Evolutionary conservation across 179 eudicot species (phyloP), one percentile per base, ranked within the genome.

Genomic region (Silene noctiflora): DNA sequence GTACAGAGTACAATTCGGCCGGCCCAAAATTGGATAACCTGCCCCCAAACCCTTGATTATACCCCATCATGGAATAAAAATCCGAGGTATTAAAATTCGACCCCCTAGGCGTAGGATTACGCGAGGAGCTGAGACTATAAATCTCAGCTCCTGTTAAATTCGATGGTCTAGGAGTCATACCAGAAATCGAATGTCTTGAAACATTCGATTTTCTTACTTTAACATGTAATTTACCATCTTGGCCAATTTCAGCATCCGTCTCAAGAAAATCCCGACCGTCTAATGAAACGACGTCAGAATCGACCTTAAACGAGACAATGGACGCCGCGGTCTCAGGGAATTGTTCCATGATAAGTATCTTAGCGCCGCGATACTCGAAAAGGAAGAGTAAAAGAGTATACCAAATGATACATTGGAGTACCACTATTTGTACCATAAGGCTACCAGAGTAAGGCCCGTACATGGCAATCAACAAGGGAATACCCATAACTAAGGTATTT

Each of bases 91-190:
- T 94, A 42, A 94, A 94, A 81, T 92, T 94, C 0, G 97, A 92
- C 0, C 92, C 92, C 9, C 98, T 78, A 0, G 98, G 98, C 0
- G 98, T 94, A 2, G 91, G 98, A 55, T 91, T 91, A 58, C 97
- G 69, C 0, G 97, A 93, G 2, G 98, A 94, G 74, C 94, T 90
- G 33, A 94, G 27, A 29, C 97, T 92, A 76, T 94, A 94, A 56
- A 94, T 94, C 84, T 94, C 98, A 0, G 96, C 98, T 21, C 98
- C 98, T 1, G 98, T 89, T 13, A 94, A 78, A 59, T 94, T 91
- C 1, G 93, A 89, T 11, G 96, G 93, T 63, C 96, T 80, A 0
- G 96, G 96, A 0, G 93, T 91, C 81, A 88, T 55, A 1, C 69
- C 87, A 0, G 89, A 76, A 39, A 81, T 65, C 0, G 92, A 89